Conservation (phyloP, 495 filamentous ascomycete genomes). For the Aspergillus incahuasiensis region DNA sequence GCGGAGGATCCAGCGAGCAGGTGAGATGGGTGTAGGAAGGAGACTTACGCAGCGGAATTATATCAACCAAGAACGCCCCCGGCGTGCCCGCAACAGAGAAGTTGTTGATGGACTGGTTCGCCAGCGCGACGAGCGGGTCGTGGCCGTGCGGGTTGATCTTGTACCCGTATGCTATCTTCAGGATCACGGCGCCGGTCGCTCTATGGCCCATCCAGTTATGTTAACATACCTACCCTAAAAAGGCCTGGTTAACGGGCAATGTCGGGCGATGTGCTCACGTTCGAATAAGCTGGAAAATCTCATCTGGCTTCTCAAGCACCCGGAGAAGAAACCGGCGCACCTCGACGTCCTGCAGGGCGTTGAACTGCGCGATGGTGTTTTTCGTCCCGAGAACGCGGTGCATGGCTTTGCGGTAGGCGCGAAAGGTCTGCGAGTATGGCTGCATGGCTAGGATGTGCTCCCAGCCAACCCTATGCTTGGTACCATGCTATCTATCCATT, state of each 20-base stretch:
- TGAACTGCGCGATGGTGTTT: slow-evolving; percentile 25
- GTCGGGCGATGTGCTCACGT: slow-evolving; percentile 22
- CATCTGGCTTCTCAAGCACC: slow-evolving; percentile 29
- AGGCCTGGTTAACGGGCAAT: no score
- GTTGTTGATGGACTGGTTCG: slow-evolving; percentile 31
- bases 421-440: slow-evolving; percentile 34
- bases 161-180: slow-evolving; percentile 47
- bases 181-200: slow-evolving; percentile 36
- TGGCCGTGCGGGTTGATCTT: slow-evolving; percentile 30
- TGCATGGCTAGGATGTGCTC: slow-evolving; percentile 30
- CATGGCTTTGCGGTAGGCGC: slow-evolving; percentile 39
- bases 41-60: slow-evolving; percentile 22
- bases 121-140: slow-evolving; percentile 40
- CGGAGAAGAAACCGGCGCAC: slow-evolving; percentile 36
- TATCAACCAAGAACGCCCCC: slow-evolving; percentile 40
- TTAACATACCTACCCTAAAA: neutral
- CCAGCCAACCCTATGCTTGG: slow-evolving; percentile 29
- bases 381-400: slow-evolving; percentile 28
- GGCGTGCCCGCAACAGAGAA: slow-evolving; percentile 35
- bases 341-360: slow-evolving; percentile 32
- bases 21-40: neutral
- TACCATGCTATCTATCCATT: neutral
- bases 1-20: neutral
- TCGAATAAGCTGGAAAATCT: slow-evolving; percentile 32
- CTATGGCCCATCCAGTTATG: slow-evolving; percentile 7